A percentile compares a stretch with the other conserved stretches of the same genome.
Conservation (phyloP, 2,329 filamentous ascomycete genomes). For the Pyrenochaeta sp. region DNA sequence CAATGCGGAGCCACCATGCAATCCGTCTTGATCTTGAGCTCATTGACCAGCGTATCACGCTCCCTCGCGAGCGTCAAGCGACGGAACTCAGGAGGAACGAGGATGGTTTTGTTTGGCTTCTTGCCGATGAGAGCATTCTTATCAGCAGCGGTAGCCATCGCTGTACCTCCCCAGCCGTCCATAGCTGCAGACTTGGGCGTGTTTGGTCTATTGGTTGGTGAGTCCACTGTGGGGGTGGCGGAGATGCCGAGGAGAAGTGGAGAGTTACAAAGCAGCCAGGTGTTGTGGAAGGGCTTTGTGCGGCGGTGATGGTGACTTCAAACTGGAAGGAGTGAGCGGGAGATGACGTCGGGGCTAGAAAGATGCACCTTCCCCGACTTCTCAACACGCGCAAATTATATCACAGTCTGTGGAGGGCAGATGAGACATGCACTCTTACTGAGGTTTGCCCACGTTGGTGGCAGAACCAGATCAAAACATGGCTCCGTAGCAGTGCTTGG, state of each 20-base stretch:
- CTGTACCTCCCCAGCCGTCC: neutral
- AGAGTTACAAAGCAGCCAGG: neutral
- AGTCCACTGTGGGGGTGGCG: neutral
- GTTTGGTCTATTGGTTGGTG: neutral
- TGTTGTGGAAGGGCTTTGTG: conserved; percentile 1
- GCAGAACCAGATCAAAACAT: too few relatives aligned
- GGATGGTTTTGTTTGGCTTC: conserved; percentile 29
- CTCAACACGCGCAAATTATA: neutral
- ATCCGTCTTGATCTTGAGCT: conserved; percentile 26
- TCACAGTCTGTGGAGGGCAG: too few relatives aligned
- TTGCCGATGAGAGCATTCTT: conserved; percentile 7
- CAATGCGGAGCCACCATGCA: conserved; percentile 28
- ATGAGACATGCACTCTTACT: too few relatives aligned
- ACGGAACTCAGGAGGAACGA: conserved; percentile 30
- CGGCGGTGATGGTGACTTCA: conserved; percentile 8
- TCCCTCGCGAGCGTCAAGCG: conserved; percentile 23
- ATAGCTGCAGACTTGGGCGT: neutral
- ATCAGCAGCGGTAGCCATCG: neutral
- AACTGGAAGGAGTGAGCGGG: conserved; percentile 10
- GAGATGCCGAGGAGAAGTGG: neutral
- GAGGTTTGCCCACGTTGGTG: too few relatives aligned
- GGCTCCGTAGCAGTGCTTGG: too few relatives aligned
- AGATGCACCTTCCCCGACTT: neutral
- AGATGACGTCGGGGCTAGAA: neutral
- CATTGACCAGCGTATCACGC: conserved; percentile 17